Evolutionary conservation across 768 basidiomycete species (phyloP).

Genomic region (Gymnopilus dilepis): DNA sequence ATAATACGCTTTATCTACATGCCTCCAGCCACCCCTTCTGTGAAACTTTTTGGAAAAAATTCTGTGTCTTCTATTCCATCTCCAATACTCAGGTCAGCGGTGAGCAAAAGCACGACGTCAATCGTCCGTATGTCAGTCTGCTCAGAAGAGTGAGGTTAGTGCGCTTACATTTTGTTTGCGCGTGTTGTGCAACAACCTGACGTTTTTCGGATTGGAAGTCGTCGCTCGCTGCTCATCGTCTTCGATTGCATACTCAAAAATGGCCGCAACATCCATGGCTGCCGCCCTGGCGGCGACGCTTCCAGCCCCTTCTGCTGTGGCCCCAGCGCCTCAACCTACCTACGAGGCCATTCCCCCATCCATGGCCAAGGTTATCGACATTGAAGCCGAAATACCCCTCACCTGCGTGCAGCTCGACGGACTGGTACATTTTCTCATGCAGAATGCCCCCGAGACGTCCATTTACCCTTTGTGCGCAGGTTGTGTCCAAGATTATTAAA

Average conservation of each 20-base stretch:
- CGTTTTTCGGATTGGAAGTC: slow-evolving; percentile 21
- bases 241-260: slow-evolving; percentile 34
- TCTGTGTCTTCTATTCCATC: no score
- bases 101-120: no score
- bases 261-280: slow-evolving; percentile 88
- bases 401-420: slow-evolving; percentile 84
- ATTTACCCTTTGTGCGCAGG: slow-evolving; percentile 50
- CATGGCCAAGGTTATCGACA: slow-evolving; percentile 92
- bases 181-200: slow-evolving; percentile 35
- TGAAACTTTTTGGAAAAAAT: no score
- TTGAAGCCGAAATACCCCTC: slow-evolving; percentile 87
- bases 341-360: slow-evolving; percentile 91
- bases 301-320: slow-evolving; percentile 66
- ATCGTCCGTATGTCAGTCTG: no score
- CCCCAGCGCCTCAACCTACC: slow-evolving; percentile 64
- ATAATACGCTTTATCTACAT: neutral
- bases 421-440: slow-evolving; percentile 54
- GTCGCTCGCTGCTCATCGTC: neutral
- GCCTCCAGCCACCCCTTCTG: no score
- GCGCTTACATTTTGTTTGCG: slow-evolving; percentile 29
- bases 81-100: neutral
- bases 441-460: neutral
- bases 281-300: slow-evolving; percentile 88
- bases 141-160: neutral
- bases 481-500: slow-evolving; percentile 92